Conservation (phyloP, 305 asterid species). For the Fraxinus latifolia region DNA sequence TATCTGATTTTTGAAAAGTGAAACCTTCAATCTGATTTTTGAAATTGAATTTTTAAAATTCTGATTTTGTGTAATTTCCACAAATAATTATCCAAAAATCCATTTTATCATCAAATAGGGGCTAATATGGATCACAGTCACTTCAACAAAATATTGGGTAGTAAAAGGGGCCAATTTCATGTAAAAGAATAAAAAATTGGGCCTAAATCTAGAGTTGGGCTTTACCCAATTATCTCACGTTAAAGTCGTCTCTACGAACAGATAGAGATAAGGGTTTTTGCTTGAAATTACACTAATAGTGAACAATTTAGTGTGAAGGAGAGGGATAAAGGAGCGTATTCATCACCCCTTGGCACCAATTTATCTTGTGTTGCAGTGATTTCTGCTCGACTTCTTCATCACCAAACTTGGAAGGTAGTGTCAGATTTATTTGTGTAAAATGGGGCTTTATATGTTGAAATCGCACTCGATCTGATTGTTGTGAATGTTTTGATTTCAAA, state of each 20-base stretch:
- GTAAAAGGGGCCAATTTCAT: background rate
- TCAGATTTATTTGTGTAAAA: background rate
- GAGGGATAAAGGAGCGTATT: background rate
- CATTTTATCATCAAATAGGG: background rate
- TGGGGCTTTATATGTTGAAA: background rate
- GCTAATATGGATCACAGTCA: background rate
- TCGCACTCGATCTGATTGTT: background rate
- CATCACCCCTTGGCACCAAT: background rate
- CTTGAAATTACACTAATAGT: background rate
- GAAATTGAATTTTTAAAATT: no score
- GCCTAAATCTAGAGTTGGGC: background rate
- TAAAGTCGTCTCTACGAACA: background rate
- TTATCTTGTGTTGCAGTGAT: background rate
- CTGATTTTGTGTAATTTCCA: no score
- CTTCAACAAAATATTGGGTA: background rate
- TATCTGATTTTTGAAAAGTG: no score
- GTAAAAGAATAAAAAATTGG: background rate
- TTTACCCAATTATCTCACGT: background rate
- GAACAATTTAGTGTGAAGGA: background rate
- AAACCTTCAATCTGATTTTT: no score
- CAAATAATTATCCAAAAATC: background rate
- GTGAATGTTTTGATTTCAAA: background rate
- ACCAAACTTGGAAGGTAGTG: background rate
- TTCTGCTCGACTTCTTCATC: background rate
- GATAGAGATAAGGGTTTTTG: background rate